Evolutionary conservation across 179 eudicot genomes (phyloP).

Genomic region (Silene coronaria): DNA sequence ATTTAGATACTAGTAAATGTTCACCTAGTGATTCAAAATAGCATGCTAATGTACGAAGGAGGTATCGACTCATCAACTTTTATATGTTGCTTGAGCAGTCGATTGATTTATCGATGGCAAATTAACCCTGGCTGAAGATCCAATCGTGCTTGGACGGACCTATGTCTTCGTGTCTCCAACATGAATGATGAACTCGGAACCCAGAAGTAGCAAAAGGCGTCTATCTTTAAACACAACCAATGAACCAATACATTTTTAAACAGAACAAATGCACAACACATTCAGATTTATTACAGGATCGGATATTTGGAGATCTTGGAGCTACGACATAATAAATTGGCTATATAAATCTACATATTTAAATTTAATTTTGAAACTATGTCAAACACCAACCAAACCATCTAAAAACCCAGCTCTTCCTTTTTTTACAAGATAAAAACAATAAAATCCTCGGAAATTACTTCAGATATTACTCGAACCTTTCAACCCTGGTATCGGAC

Average conservation of each 20-base stretch:
- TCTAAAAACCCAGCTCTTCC: constrained; percentile 17
- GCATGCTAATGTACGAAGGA: no score
- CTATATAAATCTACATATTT: constrained; percentile 29
- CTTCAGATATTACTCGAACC: constrained; percentile 13
- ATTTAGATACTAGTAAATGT: no score
- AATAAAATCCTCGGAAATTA: constrained; percentile 15
- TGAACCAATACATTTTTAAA: background rate
- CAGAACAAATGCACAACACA: background rate
- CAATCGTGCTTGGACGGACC: background rate
- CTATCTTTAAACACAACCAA: background rate
- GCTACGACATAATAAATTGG: background rate
- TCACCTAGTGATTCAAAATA: no score
- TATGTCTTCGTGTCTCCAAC: background rate
- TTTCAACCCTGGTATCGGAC: constrained; percentile 9
- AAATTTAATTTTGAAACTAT: constrained; percentile 22
- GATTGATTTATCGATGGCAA: background rate
- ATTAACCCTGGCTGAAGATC: background rate
- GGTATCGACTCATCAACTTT: no score
- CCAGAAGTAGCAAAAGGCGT: background rate
- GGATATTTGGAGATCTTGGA: background rate
- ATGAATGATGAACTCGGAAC: background rate
- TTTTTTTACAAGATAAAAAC: constrained; percentile 23
- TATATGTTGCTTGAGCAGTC: no score
- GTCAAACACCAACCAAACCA: constrained; percentile 30
- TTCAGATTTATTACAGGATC: constrained; percentile 26